Conservation (phyloP, 176 grass and related monocot species). For the Aegilops speltoides region DNA sequence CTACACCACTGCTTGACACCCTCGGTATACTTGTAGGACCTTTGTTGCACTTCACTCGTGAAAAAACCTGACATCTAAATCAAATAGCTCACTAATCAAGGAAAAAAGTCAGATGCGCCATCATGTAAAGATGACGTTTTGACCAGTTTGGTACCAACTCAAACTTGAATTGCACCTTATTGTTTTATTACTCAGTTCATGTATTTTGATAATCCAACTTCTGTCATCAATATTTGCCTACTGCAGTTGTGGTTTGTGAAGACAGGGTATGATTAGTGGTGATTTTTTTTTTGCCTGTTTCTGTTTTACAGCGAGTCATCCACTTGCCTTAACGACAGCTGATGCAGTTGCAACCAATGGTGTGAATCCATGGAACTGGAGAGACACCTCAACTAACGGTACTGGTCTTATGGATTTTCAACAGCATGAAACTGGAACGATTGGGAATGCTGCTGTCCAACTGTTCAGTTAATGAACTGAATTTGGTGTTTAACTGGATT, state of each 20-base stretch:
- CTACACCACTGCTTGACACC: background rate
- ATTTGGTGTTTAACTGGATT: constrained; percentile 14
- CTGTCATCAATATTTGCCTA: background rate
- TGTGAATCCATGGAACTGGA: constrained; percentile 94
- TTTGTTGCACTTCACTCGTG: background rate
- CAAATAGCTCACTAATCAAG: background rate
- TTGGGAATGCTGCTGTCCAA: constrained; percentile 13
- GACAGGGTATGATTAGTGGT: background rate
- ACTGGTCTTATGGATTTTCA: background rate
- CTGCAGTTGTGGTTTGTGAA: background rate
- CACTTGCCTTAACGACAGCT: constrained; percentile 64
- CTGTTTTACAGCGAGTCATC: constrained; percentile 62
- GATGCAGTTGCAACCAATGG: constrained; percentile 83
- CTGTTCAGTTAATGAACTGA: background rate
- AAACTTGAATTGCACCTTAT: constrained; percentile 13
- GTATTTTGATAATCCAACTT: constrained; percentile 20
- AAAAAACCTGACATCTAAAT: background rate
- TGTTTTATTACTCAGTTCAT: background rate
- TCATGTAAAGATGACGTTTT: background rate
- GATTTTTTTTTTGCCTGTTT: background rate
- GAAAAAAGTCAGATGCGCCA: background rate
- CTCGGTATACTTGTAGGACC: background rate
- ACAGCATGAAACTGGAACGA: background rate
- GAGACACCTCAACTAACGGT: constrained; percentile 90
- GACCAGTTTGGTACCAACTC: background rate